phyloP scores from a whole-genome alignment of 2,329 filamentous ascomycete species.

The Fusarium miscanthi region DNA sequence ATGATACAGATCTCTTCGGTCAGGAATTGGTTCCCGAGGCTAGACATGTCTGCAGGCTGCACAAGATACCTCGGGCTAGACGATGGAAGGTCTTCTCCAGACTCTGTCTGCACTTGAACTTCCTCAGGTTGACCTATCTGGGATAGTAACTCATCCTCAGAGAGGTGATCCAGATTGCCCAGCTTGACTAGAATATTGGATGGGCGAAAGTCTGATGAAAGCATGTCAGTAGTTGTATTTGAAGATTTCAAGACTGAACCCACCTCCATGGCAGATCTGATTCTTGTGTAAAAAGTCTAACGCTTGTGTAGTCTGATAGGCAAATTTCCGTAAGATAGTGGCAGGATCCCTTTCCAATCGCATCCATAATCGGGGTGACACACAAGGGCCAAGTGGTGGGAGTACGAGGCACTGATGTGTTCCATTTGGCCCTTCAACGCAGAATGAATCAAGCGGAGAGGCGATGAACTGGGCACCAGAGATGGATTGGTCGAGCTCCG shows the following conservation, averaged over 20 bases:
- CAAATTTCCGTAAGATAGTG: slow-evolving; percentile 27
- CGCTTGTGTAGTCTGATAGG: slow-evolving; percentile 35
- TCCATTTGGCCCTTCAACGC: slow-evolving; percentile 34
- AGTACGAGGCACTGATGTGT: slow-evolving; percentile 43
- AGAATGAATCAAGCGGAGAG: background rate
- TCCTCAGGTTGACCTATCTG: slow-evolving; percentile 25
- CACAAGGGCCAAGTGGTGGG: slow-evolving; percentile 45
- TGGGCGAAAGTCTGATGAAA: slow-evolving; percentile 38
- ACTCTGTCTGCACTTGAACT: slow-evolving; percentile 6
- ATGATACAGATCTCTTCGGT: slow-evolving; percentile 37
- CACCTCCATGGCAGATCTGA: slow-evolving; percentile 48
- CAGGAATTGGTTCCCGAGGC: background rate
- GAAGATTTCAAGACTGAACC: rapidly evolving
- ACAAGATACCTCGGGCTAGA: slow-evolving; percentile 43
- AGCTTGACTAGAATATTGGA: slow-evolving; percentile 45
- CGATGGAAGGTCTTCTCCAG: slow-evolving; percentile 10
- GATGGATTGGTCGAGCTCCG: background rate
- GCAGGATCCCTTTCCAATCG: slow-evolving; percentile 3
- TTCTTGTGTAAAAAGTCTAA: slow-evolving; percentile 43
- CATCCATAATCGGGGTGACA: slow-evolving; percentile 28
- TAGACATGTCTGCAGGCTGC: slow-evolving; percentile 10
- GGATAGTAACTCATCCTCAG: slow-evolving; percentile 35
- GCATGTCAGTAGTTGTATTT: background rate
- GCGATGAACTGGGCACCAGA: background rate
- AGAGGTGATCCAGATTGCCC: slow-evolving; percentile 33